Base-by-base conservation (phyloP, 345 rosid genomes). In the Citrus australasica region DNA sequence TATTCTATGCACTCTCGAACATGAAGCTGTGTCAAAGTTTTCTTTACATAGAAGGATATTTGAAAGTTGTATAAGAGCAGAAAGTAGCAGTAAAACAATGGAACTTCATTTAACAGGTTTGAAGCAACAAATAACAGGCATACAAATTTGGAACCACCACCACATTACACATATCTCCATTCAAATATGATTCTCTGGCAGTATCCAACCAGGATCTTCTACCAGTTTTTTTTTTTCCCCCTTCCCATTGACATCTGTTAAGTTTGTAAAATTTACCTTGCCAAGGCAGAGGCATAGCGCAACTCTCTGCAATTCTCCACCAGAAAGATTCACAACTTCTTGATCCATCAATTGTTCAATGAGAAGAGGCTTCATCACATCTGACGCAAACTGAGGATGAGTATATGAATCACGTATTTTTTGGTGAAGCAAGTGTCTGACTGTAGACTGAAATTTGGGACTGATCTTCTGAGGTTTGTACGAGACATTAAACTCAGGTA, bases 271-370 rank as follows among this genome's bases (percentile, higher is more conserved):
- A 59, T 64, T 81, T 76, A 95, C 99, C 97, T 96, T 96, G 72
- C 99, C 99, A 28, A 96, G 98, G 83, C 99, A 96, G 28, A 94
- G 88, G 81, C 95, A 90, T 79, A 96, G 84, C 28, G 98, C 98
- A 84, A 96, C 99, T 85, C 99, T 94, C 82, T 96, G 99, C 88
- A 94, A 81, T 85, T 96, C 99, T 86, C 99, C 99, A 79, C 99
- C 99, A 58, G 99, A 96, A 51, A 96, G 97, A 86, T 94, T 96
- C 56, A 87, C 87, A 33, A 96, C 97, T 90, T 92, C 92, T 84
- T 92, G 99, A 86, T 97, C 98, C 98, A 94, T 92, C 76, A 94
- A 75, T 84, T 97, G 98, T 81, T 97, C 99, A 55, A 97, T 94
- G 76, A 92, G 97, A 78, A 94, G 98, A 69, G 99, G 99, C 74